These are phyloP conservation scores for Boletus bicolor DNA, from an alignment of 768 basidiomycete species.

Conservation along the genomic window DNA sequence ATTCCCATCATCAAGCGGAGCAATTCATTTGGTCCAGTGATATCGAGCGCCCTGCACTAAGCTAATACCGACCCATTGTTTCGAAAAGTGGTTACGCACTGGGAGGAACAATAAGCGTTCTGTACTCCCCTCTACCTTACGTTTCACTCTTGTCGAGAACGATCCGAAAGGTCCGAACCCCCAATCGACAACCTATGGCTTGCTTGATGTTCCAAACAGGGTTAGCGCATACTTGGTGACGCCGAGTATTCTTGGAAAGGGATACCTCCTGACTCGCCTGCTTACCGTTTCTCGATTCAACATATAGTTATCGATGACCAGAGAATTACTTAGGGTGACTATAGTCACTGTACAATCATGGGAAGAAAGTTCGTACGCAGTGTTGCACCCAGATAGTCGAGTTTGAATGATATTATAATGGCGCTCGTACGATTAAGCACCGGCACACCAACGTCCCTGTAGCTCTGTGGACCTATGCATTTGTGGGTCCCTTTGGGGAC, in stretches of 20 bases:
- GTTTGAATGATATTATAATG: too few species aligned
- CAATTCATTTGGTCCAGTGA: constrained; percentile 73
- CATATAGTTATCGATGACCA: too few species aligned
- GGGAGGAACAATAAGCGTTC: constrained; percentile 50
- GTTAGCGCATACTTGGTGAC: constrained; percentile 49
- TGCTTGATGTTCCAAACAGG: constrained; percentile 63
- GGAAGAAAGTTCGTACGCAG: too few species aligned
- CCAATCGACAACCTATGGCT: constrained; percentile 62
- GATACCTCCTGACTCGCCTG: constrained; percentile 69
- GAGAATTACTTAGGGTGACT: too few species aligned
- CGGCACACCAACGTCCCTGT: too few species aligned
- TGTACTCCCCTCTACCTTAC: constrained; percentile 54
- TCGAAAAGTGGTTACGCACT: constrained; percentile 59
- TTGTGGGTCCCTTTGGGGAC: too few species aligned
- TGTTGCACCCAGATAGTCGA: too few species aligned
- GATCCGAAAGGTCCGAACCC: constrained; percentile 48
- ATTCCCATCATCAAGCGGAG: too few species aligned
- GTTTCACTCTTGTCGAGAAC: constrained; percentile 55
- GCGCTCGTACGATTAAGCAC: too few species aligned
- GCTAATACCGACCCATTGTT: constrained; percentile 86
- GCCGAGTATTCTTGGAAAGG: constrained; percentile 40
- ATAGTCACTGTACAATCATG: too few species aligned
- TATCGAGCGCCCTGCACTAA: constrained; percentile 92
- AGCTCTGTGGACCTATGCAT: too few species aligned
- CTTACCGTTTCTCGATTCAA: constrained; percentile 56